Evolutionary conservation across 2,329 filamentous ascomycete genomes (phyloP), one percentile per base, ranked within the genome.

Genomic region (Myriosclerotinia curreyana): DNA sequence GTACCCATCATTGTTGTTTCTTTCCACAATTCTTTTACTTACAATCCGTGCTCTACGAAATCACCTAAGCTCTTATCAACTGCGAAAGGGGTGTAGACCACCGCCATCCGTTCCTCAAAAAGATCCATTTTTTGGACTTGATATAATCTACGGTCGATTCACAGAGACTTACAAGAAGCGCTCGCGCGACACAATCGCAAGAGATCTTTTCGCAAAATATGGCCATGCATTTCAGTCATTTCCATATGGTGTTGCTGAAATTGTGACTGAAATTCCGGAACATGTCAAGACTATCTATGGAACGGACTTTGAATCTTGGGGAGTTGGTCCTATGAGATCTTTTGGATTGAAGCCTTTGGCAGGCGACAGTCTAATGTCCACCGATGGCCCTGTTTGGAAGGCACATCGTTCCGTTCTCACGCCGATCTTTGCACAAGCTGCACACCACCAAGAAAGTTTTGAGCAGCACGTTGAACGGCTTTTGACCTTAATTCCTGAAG

Each of bases 321-420:
- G 78, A 28, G 77, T 82, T 64, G 80, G 80, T 0, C 67, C 74
- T 0, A 67, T 68, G 40, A 81, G 81, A 64, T 77, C 79, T 64
- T 66, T 75, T 2, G 70, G 74, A 5, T 79, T 79, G 74, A 71
- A 74, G 0, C 46, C 36, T 14, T 51, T 59, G 4, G 46, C 36
- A 44, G 61, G 22, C 12, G 22, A 51, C 0, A 17, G 34, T 0
- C 17, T 66, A 5, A 59, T 66, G n/a, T 46, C 49, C 0, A 52
- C 60, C 0, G 53, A 64, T 9, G 54, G 60, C 15, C 6, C 52
- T 11, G 25, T 15, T 1, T 63, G 60, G 64, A 64, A 65, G 36
- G n/a, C 49, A 28, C 54, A 54, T 50, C 53, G 49, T 7, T 56
- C 52, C 11, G 25, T 66, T 4, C 46, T 60, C 20, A 55, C 31